Evolutionary conservation across 345 rosid species (phyloP).

Genomic region (Lumnitzera racemosa): DNA sequence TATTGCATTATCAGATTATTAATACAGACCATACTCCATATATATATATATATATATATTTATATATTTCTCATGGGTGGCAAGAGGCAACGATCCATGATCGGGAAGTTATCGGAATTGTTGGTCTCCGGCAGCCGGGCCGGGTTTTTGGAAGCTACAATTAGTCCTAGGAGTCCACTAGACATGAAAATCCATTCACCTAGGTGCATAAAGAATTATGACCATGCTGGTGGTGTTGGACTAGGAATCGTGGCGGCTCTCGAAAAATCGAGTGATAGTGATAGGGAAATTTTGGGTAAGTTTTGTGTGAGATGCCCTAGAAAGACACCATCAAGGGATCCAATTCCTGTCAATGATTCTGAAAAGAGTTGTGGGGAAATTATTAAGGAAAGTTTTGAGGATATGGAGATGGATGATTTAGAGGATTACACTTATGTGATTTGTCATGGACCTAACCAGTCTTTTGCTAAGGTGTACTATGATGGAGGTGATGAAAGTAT

Average conservation of each 20-base stretch:
- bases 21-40: too few relatives aligned
- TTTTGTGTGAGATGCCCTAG: constrained; percentile 18
- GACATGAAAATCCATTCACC: constrained; percentile 57
- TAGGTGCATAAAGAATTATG: constrained; percentile 41
- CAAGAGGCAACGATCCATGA: constrained; percentile 65
- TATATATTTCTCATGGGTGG: constrained; percentile 25
- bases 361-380: constrained; percentile 9
- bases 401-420: constrained; percentile 34
- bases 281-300: constrained; percentile 20
- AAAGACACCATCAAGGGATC: not conserved
- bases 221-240: constrained; percentile 65
- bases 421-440: constrained; percentile 67
- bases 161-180: constrained; percentile 65
- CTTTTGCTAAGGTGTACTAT: constrained; percentile 48
- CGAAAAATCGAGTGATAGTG: constrained; percentile 34
- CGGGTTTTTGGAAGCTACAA: constrained; percentile 23
- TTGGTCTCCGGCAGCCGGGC: constrained; percentile 47
- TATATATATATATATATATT: too few relatives aligned
- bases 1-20: too few relatives aligned
- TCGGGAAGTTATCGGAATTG: constrained; percentile 61
- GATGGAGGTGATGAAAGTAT: constrained; percentile 22
- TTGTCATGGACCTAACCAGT: constrained; percentile 34
- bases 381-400: constrained; percentile 36
- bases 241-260: constrained; percentile 75
- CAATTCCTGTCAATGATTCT: too few relatives aligned